phyloP scores from a whole-genome alignment of 768 basidiomycete genomes.

The Serpula lacrymans region DNA sequence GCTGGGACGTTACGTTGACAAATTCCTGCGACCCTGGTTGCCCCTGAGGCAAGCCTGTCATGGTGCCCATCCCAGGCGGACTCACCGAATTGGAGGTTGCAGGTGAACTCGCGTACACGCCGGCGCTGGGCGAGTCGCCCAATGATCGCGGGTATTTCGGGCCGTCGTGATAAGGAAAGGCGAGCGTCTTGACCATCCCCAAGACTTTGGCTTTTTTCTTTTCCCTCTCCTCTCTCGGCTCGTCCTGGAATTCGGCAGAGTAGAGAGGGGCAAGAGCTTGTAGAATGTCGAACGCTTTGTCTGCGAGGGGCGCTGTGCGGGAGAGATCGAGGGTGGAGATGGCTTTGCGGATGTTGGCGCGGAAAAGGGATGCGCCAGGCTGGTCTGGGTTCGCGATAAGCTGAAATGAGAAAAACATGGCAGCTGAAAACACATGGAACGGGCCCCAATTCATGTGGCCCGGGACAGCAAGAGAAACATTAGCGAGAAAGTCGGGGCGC shows the following conservation, averaged over 20 bases:
- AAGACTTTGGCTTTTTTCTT: conserved; percentile 60
- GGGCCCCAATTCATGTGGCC: conserved; percentile 85
- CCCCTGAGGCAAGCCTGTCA: too few relatives aligned
- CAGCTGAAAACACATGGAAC: conserved; percentile 81
- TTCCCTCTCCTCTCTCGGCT: conserved; percentile 48
- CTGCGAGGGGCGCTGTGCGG: conserved; percentile 62
- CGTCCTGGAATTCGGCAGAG: conserved; percentile 54
- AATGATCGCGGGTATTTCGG: conserved; percentile 48
- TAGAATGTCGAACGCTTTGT: conserved; percentile 72
- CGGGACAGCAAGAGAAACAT: conserved; percentile 65
- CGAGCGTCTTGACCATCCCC: conserved; percentile 67
- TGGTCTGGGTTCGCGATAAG: conserved; percentile 78
- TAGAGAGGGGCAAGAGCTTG: conserved; percentile 73
- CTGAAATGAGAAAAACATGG: conserved; percentile 92
- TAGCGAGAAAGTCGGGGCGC: conserved; percentile 71
- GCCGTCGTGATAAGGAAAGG: conserved; percentile 78
- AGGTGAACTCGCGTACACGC: conserved; percentile 45
- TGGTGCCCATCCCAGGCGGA: too few relatives aligned
- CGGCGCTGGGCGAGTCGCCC: conserved; percentile 45
- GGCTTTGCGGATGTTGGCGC: conserved; percentile 70
- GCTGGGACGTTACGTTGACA: conserved; percentile 2
- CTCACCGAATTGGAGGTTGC: conserved; percentile 58
- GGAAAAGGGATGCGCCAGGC: conserved; percentile 73
- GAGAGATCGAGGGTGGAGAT: conserved; percentile 63
- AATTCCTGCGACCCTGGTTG: conserved; percentile 10